Conservation (phyloP, 2,329 filamentous ascomycete species). For the Coniella lustricola region DNA sequence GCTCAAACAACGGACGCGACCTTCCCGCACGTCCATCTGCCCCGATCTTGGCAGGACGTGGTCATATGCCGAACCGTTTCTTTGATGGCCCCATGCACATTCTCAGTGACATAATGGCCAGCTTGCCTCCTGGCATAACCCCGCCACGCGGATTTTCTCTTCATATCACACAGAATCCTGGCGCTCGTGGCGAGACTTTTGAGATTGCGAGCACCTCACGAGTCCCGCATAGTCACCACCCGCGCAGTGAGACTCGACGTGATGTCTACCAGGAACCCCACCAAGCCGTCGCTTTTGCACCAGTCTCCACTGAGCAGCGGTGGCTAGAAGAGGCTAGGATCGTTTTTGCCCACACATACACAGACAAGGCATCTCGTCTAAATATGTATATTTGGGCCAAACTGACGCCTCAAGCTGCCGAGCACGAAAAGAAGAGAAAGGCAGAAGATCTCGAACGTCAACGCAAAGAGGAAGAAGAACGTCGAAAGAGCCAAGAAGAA, state of each 20-base stretch:
- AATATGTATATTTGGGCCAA: slow-evolving; percentile 62
- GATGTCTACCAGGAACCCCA: slow-evolving; percentile 53
- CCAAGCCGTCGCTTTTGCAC: slow-evolving; percentile 69
- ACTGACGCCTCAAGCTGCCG: slow-evolving; percentile 77
- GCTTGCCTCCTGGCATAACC: slow-evolving; percentile 40
- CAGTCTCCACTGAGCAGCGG: slow-evolving; percentile 64
- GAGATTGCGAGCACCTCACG: slow-evolving; percentile 41
- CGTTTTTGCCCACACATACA: slow-evolving; percentile 63
- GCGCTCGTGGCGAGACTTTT: slow-evolving; percentile 40
- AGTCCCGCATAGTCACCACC: slow-evolving; percentile 30
- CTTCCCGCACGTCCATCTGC: slow-evolving; percentile 41
- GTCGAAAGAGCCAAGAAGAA: slow-evolving; percentile 56
- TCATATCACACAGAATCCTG: slow-evolving; percentile 45
- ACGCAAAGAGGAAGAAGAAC: slow-evolving; percentile 50
- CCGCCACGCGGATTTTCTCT: slow-evolving; percentile 41
- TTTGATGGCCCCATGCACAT: slow-evolving; percentile 47
- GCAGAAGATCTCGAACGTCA: slow-evolving; percentile 47
- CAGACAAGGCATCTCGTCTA: slow-evolving; percentile 64
- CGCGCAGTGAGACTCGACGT: slow-evolving; percentile 41
- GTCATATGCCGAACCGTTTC: slow-evolving; percentile 30
- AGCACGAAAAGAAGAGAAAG: slow-evolving; percentile 67
- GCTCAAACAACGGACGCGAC: slow-evolving; percentile 36
- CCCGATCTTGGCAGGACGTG: slow-evolving; percentile 42
- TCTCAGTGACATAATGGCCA: slow-evolving; percentile 50
- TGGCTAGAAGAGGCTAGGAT: slow-evolving; percentile 90